Base-by-base conservation (phyloP, 179 eudicot genomes). In the Beta corolliflora region DNA sequence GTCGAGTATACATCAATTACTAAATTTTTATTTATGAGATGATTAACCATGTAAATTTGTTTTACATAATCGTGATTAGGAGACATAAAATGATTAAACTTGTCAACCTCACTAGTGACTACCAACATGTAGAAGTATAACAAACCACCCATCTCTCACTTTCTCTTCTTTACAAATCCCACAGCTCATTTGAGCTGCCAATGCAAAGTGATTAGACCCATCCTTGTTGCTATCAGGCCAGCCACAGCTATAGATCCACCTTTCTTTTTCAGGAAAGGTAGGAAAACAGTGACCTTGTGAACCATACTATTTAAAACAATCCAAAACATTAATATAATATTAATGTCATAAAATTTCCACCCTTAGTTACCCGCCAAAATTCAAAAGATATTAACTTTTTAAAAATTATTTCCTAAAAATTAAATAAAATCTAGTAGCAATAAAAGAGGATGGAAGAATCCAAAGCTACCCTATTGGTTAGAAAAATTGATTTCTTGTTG, bases 181-280 rank as follows among this genome's bases (percentile, higher is more conserved):
- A 74, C 77, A 75, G 71, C 82, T 75, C 46, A 67, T 9, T 4
- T 79, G 50, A 73, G 75, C 59, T 78, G 85, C 79, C 79, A 82
- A 14, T 46, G 48, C 4, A 79, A 25, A 58, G 73, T 69, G 83
- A 80, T 69, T 59, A 83, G 82, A 83, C 83, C 68, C 81, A 52
- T 80, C 79, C 68, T 84, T 80, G 75, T 83, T 83, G 81, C 67
- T 71, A 71, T 80, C 85, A 74, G 65, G 54, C 79, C 60, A 76
- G 55, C 71, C 58, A 41, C 65, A 58, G 7, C 52, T 48, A 5
- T 46, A 53, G 61, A 14, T 19, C 21, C 59, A 60, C 78, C 81
- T 77, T 82, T 82, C 81, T 78, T 78, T 78, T 78, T 82, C 84
- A 71, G 65, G 69, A 58, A 71, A 82, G 79, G 29, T 72, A 16